Evolutionary conservation across 1,284 basidiomycete genomes (phyloP), one percentile per base, ranked within the genome.

Genomic region (Athelia psychrophila): DNA sequence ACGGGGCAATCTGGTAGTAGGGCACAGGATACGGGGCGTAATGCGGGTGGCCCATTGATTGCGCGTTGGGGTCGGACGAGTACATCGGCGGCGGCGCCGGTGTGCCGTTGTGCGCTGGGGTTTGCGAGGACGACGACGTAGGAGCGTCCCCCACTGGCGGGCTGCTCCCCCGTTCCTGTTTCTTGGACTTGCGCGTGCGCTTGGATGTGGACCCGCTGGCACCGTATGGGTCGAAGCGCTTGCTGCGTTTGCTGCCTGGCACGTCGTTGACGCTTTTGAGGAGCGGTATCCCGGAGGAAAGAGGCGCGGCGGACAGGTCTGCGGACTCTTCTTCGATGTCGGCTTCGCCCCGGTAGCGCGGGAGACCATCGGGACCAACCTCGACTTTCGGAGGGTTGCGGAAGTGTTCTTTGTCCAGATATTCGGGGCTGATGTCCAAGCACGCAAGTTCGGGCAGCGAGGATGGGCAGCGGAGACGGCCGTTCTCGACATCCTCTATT

Each of bases 351-450:
- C 88, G 79, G 66, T 95, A 97, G 20, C 90, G 80, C 23, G 85
- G 85, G 6, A 88, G 61, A 51, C 93, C 93, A 65, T 96, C 93
- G 1, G 81, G 75, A 32, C 90, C 93, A 33, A 89, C 73, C 64
- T 95, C 91, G 36, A 93, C 87, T 67, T 92, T 87, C 23, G 93
- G 93, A 2, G 94, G 91, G 64, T 91, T 91, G 25, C 93, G 81
- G 64, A 96, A 96, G 63, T 95, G 92, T 2, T 88, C 89, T 68
- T 92, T 92, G 68, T 94, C 88, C 48, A 97, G 81, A 59, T 95
- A 95, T 59, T 93, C 91, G 20, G 90, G 87, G 58, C 85, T 88
- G 66, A 98, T 96, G 54, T 90, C 85, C 30, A 98, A 78, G 0
- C 89, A 81, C 0, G 87, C 85, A 25, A 98, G 80, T 68, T 98